Conservation (phyloP, 2,329 filamentous ascomycete species). For the Cryphonectria japonica region DNA sequence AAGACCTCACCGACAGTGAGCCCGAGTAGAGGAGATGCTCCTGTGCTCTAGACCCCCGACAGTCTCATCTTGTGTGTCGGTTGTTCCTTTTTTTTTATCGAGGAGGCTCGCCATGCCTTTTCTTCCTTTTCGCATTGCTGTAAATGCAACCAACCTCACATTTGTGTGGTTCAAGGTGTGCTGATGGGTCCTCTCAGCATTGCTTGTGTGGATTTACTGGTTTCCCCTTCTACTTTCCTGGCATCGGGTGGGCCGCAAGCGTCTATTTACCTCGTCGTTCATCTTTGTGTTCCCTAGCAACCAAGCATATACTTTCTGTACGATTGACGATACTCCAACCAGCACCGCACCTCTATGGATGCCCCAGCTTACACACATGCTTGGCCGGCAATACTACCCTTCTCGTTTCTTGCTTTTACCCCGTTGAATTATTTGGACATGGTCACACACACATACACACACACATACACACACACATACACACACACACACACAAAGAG, state of each 20-base stretch:
- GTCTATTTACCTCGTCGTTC: constrained; percentile 27
- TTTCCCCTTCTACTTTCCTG: constrained; percentile 8
- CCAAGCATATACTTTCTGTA: constrained; percentile 20
- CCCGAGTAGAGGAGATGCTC: constrained; percentile 41
- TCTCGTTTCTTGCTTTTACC: neutral
- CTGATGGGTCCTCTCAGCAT: neutral
- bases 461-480: neutral
- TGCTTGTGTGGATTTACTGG: neutral
- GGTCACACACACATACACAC: neutral
- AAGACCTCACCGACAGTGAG: constrained; percentile 39
- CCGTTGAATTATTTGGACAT: constrained; percentile 4
- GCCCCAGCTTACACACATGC: neutral
- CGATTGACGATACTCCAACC: constrained; percentile 15
- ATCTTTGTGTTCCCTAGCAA: neutral
- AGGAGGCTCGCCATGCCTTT: neutral
- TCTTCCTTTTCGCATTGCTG: constrained; percentile 19
- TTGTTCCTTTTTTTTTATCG: neutral
- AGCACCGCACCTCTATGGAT: neutral
- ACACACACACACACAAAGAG: neutral
- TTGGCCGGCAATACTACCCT: neutral
- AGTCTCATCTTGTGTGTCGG: neutral
- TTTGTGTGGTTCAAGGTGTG: neutral
- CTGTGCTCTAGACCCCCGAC: neutral
- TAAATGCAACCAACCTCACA: constrained; percentile 20
- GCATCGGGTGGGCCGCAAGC: constrained; percentile 23